Evolutionary conservation across 2,329 filamentous ascomycete species (phyloP), one percentile per base, ranked within the genome.

Genomic region (Waltergamsia citrina): DNA sequence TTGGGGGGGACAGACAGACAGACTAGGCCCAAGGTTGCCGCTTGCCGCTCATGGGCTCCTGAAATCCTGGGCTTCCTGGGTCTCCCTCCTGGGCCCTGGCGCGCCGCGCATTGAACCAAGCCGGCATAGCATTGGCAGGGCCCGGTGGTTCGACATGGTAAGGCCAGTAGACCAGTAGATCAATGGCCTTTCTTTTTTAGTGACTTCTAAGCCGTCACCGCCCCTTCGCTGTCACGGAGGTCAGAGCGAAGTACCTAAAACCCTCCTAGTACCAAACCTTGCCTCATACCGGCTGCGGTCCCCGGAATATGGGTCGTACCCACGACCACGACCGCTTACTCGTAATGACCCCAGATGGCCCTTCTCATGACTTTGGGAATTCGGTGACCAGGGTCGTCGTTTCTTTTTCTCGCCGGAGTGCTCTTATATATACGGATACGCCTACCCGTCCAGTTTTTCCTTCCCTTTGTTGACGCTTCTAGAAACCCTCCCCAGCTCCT

Each of bases 221-320:
- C 34, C 34, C 27, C 28, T 34, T 34, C 17, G 10, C 17, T 29
- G 15, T 20, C 12, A 27, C 6, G 7, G 30, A 30, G 23, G 9
- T 25, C 9, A 25, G 23, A 9, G 9, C 9, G n/a, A 9, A 15
- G 15, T 31, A 15, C 7, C 29, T n/a, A 19, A 31, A 17, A 31
- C 29, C 23, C 23, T 18, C 32, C 9, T 25, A 10, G 15, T 24
- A 25, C 21, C 21, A 21, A 3, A 12, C 21, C 25, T 22, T 23
- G 22, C 34, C 28, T 36, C 22, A 28, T 33, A 37, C 35, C 35
- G 35, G 35, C 18, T 37, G 17, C 18, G 35, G 25, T 37, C 35
- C 35, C 35, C 35, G 35, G 29, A 20, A 28, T 29, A 37, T 37
- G 29, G 35, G 29, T 33, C 30, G 34, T 35, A 30, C 28, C 34